These are phyloP conservation scores for Dactylella cylindrospora DNA, from an alignment of 2,329 filamentous ascomycete species.

Conservation along the genomic window DNA sequence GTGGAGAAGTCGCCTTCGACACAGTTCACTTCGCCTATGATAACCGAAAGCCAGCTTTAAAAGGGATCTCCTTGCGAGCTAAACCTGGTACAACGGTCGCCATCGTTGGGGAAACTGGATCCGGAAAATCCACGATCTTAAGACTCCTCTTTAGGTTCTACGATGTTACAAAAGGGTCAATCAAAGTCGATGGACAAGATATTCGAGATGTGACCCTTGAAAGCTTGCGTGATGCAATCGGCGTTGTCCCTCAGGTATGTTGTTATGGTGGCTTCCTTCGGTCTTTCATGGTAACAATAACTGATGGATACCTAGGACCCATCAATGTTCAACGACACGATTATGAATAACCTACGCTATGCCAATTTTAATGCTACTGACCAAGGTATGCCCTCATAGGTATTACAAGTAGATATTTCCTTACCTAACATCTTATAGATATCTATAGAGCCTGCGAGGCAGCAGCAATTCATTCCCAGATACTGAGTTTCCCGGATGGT, in stretches of 20 bases:
- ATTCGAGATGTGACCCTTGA: slow-evolving; percentile 62
- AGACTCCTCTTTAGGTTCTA: slow-evolving; percentile 65
- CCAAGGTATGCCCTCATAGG: slow-evolving; percentile 49
- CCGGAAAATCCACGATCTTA: slow-evolving; percentile 64
- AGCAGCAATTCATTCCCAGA: slow-evolving; percentile 67
- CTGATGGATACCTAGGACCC: slow-evolving; percentile 65
- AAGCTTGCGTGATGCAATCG: slow-evolving; percentile 62
- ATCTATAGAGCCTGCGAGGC: slow-evolving; percentile 63
- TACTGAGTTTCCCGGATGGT: slow-evolving; percentile 60
- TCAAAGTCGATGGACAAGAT: slow-evolving; percentile 63
- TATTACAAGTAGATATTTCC: not conserved
- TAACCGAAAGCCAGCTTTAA: slow-evolving; percentile 57
- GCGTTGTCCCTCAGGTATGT: slow-evolving; percentile 60
- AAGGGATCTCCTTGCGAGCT: slow-evolving; percentile 57
- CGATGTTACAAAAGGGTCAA: slow-evolving; percentile 60
- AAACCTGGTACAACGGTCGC: slow-evolving; percentile 61
- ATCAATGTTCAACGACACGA: slow-evolving; percentile 64
- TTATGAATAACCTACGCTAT: slow-evolving; percentile 67
- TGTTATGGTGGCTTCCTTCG: too few species aligned
- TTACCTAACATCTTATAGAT: slow-evolving; percentile 51
- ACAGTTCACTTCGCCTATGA: slow-evolving; percentile 62
- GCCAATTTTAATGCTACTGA: slow-evolving; percentile 64
- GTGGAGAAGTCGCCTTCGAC: slow-evolving; percentile 60
- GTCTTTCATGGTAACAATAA: too few species aligned
- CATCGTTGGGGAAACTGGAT: slow-evolving; percentile 64